Base-by-base conservation (phyloP, 2,329 filamentous ascomycete genomes). In the Davidsoniella neocaledoniae region DNA sequence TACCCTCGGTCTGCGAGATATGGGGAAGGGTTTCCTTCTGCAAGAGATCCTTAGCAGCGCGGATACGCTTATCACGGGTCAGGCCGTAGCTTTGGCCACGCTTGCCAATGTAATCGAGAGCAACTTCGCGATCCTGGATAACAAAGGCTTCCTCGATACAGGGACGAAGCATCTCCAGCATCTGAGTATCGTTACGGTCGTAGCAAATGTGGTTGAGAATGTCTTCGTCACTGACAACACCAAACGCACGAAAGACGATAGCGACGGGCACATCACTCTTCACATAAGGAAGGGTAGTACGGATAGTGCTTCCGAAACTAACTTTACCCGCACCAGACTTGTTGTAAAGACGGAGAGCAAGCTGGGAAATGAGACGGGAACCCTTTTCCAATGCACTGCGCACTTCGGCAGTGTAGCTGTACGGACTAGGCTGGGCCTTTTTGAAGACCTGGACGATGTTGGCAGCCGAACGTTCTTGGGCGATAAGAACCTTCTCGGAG, bases 391-490 rank as follows among this genome's bases (percentile, higher is more conserved):
- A 77, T 1, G 93, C 90, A 65, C 88, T 95, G 66, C 91, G 78
- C 58, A 98, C 95, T 66, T 98, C 91, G 10, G 91, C 93, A 21
- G 90, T 83, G 64, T 91, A 94, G 1, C 87, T 88, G 55, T 86
- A 94, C 8, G 86, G 84, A 56, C 86, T 90, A n/a, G 87, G 86
- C 57, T 81, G 77, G 0, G 90, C 86, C 70, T 98, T 98, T 68
- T 94, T 90, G 77, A 98, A 98, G 25, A 98, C 90, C 66, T 98
- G 91, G 4, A 98, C 91, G 53, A 96, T 98, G 62, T 98, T 98
- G 61, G 90, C 91, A 39, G 91, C 91, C 62, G 88, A 95, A 55
- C 91, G 83, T 66, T 98, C 91, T 64, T 98, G 91, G 1, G 91
- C 91, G 59, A 98, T 98, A 57, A 98, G 69, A 19, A 98, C 91